Percentiles rank a stretch among this genome's conserved stretches.
phyloP scores from a whole-genome alignment of 1,284 basidiomycete species.

The Fomitopsis pinicola region DNA sequence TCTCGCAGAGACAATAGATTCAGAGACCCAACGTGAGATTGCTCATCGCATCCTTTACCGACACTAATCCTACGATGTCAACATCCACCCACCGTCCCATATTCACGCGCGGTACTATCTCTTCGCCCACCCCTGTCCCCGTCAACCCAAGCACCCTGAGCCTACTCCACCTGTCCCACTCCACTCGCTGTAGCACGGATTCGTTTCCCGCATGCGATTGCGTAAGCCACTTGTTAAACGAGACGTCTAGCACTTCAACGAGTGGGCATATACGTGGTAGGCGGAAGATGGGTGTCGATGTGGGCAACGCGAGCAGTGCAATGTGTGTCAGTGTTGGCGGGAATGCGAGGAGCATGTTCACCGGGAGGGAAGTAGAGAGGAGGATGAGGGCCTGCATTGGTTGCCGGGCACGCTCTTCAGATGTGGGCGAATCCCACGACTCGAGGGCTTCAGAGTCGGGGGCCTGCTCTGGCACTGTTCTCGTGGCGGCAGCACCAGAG shows the following conservation, averaged over 20 bases:
- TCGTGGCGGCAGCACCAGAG: not conserved
- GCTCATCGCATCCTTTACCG: not conserved
- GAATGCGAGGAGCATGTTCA: constrained; percentile 39
- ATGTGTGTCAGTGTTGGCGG: constrained; percentile 57
- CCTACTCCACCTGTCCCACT: constrained; percentile 50
- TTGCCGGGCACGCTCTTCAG: constrained; percentile 10
- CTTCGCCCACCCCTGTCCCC: constrained; percentile 40
- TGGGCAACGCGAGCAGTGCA: constrained; percentile 45
- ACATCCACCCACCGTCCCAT: constrained; percentile 61
- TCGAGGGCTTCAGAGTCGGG: constrained; percentile 6
- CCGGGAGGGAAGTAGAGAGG: constrained; percentile 30
- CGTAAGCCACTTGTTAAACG: constrained; percentile 60
- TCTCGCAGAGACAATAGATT: not conserved
- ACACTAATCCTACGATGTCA: constrained; percentile 36
- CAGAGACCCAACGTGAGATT: not conserved
- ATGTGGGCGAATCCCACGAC: constrained; percentile 22
- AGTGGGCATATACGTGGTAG: constrained; percentile 58
- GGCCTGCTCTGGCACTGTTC: not conserved
- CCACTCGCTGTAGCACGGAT: constrained; percentile 42
- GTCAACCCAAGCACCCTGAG: constrained; percentile 51
- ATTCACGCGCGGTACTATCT: constrained; percentile 44
- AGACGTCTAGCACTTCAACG: constrained; percentile 59
- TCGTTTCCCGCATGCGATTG: constrained; percentile 22
- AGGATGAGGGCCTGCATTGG: constrained; percentile 28
- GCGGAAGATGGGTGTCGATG: constrained; percentile 44